A percentile compares a stretch with the other conserved stretches of the same genome.
Evolutionary conservation across 495 filamentous ascomycete genomes (phyloP).

Genomic region (Pyronema omphalodes): DNA sequence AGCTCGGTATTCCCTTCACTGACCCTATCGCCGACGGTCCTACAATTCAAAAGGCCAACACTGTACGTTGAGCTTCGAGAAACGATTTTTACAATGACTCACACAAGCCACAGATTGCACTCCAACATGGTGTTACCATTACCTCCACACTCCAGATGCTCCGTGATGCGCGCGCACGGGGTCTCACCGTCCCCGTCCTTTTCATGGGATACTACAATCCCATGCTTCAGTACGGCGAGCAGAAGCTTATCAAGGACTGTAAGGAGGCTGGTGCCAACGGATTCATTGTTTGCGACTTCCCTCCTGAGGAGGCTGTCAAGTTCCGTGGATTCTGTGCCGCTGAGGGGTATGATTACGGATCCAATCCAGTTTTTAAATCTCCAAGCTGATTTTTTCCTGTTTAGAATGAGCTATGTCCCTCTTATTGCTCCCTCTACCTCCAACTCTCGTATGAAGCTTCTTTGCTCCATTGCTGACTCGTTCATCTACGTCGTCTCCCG

Average conservation of each 20-base stretch:
- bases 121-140: conserved; percentile 76
- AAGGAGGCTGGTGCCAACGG: conserved; percentile 78
- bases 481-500: conserved; percentile 98
- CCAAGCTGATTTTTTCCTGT: not conserved
- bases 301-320: conserved; percentile 85
- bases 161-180: conserved; percentile 50
- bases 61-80: conserved; percentile 26
- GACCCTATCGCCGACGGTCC: conserved; percentile 94
- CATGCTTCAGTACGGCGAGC: conserved; percentile 79
- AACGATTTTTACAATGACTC: not conserved
- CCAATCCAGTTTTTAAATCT: not conserved
- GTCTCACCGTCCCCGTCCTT: conserved; percentile 63
- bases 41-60: conserved; percentile 83
- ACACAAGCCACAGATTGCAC: conserved; percentile 34
- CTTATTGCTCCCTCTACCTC: conserved; percentile 88
- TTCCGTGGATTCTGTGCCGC: conserved; percentile 72
- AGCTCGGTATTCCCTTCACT: conserved; percentile 85
- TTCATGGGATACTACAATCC: conserved; percentile 99
- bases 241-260: conserved; percentile 68
- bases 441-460: conserved; percentile 76
- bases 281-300: conserved; percentile 93
- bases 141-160: conserved; percentile 60
- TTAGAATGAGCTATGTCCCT: conserved; percentile 77
- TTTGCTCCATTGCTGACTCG: conserved; percentile 93
- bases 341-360: conserved; percentile 37